These are phyloP conservation scores for Cyberlindnera euphorbiiphila DNA, from an alignment of 805 yeast species.

Conservation along the genomic window DNA sequence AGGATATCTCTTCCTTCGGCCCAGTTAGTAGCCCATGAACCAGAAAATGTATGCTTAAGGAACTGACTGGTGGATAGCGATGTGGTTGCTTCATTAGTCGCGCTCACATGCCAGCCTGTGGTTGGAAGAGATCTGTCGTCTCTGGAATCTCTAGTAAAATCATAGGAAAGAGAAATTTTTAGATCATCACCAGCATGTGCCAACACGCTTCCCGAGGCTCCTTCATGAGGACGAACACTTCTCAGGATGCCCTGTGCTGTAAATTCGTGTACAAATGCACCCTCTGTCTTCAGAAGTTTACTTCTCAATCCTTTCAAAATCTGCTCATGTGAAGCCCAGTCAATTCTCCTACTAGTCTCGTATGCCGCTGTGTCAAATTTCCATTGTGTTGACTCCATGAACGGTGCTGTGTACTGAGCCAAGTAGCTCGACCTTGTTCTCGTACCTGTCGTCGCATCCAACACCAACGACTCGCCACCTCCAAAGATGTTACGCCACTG, in stretches of 20 bases:
- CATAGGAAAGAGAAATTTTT: conserved; percentile 50
- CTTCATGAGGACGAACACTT: conserved; percentile 29
- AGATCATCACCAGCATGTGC: conserved; percentile 57
- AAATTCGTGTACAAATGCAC: conserved; percentile 45
- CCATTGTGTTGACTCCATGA: conserved; percentile 46
- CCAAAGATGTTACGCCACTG: conserved; percentile 61
- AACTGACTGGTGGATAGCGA: conserved; percentile 27
- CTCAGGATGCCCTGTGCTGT: conserved; percentile 41
- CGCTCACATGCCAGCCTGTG: conserved; percentile 36
- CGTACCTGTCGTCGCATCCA: conserved; percentile 59
- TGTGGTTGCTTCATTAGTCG: conserved; percentile 42
- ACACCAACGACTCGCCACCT: conserved; percentile 58
- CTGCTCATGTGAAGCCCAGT: conserved; percentile 55
- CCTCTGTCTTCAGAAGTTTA: conserved; percentile 27
- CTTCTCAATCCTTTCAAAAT: conserved; percentile 39
- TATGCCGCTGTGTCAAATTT: conserved; percentile 48
- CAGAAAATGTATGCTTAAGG: conserved; percentile 35
- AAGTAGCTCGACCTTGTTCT: conserved; percentile 53
- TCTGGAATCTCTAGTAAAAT: conserved; percentile 40
- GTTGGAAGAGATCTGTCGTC: conserved; percentile 40
- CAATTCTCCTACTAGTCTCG: conserved; percentile 46
- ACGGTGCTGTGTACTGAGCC: conserved; percentile 49
- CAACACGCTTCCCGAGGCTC: conserved; percentile 46
- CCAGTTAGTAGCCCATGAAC: conserved; percentile 29
- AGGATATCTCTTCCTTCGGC: conserved; percentile 40